Conservation (phyloP, 1,139 yeast genomes). For the Kodamaea ohmeri region DNA sequence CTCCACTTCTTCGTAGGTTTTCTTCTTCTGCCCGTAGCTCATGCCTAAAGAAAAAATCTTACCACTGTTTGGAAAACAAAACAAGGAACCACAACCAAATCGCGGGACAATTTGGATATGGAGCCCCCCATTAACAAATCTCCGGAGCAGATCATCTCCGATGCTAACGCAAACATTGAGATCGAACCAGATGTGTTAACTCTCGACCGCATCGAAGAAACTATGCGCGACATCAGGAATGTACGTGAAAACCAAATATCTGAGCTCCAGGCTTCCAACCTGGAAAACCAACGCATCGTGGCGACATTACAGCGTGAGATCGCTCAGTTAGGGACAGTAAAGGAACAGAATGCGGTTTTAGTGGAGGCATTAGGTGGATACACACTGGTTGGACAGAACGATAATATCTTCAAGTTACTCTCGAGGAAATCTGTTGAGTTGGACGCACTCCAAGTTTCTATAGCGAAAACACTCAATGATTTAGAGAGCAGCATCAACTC, state of each 20-base stretch:
- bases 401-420: conserved; percentile 27
- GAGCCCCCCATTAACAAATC: conserved; percentile 18
- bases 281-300: conserved; percentile 20
- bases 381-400: conserved; percentile 8
- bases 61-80: neutral
- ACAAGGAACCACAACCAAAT: neutral
- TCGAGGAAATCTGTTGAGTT: conserved; percentile 31
- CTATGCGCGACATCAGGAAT: conserved; percentile 29
- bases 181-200: conserved; percentile 47
- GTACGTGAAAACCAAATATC: conserved; percentile 27
- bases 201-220: conserved; percentile 46
- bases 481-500: conserved; percentile 52
- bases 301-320: conserved; percentile 22
- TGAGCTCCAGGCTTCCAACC: conserved; percentile 20
- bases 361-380: conserved; percentile 14
- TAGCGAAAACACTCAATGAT: conserved; percentile 58
- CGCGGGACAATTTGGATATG: conserved; percentile 21
- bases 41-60: conserved; percentile 7
- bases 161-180: conserved; percentile 21
- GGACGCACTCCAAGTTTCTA: conserved; percentile 50
- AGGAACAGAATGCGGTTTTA: conserved; percentile 15
- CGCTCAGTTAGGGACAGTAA: conserved; percentile 20
- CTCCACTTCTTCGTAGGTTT: conserved; percentile 39
- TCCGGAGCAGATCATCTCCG: conserved; percentile 38
- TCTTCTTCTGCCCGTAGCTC: conserved; percentile 24